Conservation (phyloP, 169 alveolate species). For the Babesia bigemina region DNA sequence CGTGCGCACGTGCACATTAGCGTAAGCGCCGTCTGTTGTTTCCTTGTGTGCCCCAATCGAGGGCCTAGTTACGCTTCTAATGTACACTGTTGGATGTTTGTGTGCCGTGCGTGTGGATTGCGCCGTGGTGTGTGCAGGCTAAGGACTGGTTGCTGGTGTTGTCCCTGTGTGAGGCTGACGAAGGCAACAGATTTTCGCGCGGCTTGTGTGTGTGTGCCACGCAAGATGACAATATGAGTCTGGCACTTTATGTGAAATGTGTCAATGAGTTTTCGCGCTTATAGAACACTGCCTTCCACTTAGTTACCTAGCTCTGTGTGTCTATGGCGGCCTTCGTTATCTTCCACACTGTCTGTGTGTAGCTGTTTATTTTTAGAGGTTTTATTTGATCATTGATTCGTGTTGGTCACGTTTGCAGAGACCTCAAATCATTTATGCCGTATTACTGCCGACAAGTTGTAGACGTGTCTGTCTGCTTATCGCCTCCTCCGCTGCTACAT, state of each 20-base stretch:
- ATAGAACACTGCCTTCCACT: neutral
- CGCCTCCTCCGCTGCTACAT: no score
- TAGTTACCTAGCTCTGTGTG: neutral
- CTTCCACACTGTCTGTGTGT: neutral
- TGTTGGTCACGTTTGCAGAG: no score
- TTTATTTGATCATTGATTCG: no score
- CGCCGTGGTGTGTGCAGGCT: conserved; percentile 25
- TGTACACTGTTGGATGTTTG: neutral
- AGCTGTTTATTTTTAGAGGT: neutral
- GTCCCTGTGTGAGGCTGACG: conserved; percentile 20
- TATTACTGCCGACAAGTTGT: no score
- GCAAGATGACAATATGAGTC: neutral
- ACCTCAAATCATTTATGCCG: no score
- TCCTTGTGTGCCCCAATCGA: neutral
- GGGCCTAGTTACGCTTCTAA: conserved; percentile 11
- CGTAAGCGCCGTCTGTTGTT: neutral
- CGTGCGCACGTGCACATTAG: conserved; percentile 12
- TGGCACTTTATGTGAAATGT: neutral
- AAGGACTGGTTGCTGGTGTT: neutral
- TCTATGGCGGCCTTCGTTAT: neutral
- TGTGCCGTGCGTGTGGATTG: neutral
- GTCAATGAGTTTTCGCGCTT: neutral
- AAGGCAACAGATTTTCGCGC: neutral
- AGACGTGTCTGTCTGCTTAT: no score
- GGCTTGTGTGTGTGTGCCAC: conserved; percentile 21